These are phyloP conservation scores for Myriosclerotinia scirpicola DNA, from an alignment of 2,329 filamentous ascomycete species.

Conservation along the genomic window DNA sequence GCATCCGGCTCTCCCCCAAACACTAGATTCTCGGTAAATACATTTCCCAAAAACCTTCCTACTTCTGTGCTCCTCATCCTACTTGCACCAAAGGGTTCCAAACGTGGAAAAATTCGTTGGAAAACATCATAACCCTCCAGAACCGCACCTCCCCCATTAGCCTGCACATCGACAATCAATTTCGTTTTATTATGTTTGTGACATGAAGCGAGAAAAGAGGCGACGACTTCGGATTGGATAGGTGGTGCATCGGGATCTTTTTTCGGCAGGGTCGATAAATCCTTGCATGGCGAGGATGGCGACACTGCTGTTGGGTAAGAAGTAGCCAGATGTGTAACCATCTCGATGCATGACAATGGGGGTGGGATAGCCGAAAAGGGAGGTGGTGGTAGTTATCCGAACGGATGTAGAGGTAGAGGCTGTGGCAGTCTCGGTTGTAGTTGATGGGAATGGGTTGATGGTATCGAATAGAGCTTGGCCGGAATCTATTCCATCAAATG, in stretches of 20 bases:
- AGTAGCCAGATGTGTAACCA: slow-evolving; percentile 35
- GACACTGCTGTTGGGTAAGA: slow-evolving; percentile 33
- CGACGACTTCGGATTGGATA: slow-evolving; percentile 33
- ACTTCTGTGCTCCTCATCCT: slow-evolving; percentile 27
- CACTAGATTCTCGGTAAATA: neutral
- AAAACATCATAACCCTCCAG: slow-evolving; percentile 51
- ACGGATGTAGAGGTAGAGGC: slow-evolving; percentile 2
- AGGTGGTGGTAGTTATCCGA: slow-evolving; percentile 17
- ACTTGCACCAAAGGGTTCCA: slow-evolving; percentile 44
- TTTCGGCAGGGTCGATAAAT: slow-evolving; percentile 24
- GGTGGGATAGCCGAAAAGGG: slow-evolving; percentile 32
- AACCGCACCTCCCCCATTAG: slow-evolving; percentile 58
- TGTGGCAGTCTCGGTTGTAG: slow-evolving; percentile 45
- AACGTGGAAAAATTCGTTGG: slow-evolving; percentile 38
- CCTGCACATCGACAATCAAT: slow-evolving; percentile 60
- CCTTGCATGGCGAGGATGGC: slow-evolving; percentile 34
- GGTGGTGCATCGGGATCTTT: slow-evolving; percentile 26
- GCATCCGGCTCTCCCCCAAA: neutral
- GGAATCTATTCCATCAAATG: slow-evolving; percentile 35
- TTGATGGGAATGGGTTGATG: slow-evolving; percentile 25
- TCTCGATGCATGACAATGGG: slow-evolving; percentile 33
- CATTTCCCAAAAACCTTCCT: slow-evolving; percentile 38
- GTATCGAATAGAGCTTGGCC: slow-evolving; percentile 33
- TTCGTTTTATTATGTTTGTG: slow-evolving; percentile 52
- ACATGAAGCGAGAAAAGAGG: slow-evolving; percentile 48